These are phyloP conservation scores for Saussurea involucrata DNA, from an alignment of 129 eudicot genomes.

Conservation along the genomic window DNA sequence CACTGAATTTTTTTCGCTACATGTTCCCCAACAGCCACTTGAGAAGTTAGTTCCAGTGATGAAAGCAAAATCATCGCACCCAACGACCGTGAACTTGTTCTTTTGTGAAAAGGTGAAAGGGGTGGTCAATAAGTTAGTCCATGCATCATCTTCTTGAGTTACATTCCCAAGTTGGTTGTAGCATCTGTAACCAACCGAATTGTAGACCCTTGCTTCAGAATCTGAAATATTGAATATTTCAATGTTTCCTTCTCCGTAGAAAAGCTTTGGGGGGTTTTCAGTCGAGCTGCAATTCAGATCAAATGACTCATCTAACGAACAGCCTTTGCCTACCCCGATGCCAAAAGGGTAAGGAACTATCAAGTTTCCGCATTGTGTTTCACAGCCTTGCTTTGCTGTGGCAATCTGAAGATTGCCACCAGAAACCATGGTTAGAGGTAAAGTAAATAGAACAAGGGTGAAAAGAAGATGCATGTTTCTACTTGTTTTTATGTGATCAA, in stretches of 20 bases:
- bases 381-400: conserved; percentile 10
- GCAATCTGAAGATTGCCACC: background rate
- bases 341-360: conserved; percentile 25
- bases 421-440: background rate
- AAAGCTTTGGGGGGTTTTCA: conserved; percentile 7
- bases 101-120: background rate
- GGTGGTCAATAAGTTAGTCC: background rate
- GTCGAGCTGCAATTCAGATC: conserved; percentile 17
- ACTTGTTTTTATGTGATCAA: background rate
- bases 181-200: background rate
- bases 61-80: conserved; percentile 8
- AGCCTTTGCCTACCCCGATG: background rate
- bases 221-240: conserved; percentile 3
- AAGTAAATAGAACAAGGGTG: background rate
- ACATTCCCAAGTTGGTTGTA: background rate
- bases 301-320: conserved; percentile 8
- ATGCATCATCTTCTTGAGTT: no score
- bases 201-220: background rate
- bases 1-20: background rate
- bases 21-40: background rate
- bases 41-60: background rate
- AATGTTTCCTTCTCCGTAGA: background rate
- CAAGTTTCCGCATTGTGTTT: conserved; percentile 19
- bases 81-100: conserved; percentile 13
- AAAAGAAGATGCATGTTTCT: conserved; percentile 18